These are phyloP conservation scores for Trichomonascus vanleenenianus DNA, from an alignment of 805 yeast genomes.

Conservation along the genomic window DNA sequence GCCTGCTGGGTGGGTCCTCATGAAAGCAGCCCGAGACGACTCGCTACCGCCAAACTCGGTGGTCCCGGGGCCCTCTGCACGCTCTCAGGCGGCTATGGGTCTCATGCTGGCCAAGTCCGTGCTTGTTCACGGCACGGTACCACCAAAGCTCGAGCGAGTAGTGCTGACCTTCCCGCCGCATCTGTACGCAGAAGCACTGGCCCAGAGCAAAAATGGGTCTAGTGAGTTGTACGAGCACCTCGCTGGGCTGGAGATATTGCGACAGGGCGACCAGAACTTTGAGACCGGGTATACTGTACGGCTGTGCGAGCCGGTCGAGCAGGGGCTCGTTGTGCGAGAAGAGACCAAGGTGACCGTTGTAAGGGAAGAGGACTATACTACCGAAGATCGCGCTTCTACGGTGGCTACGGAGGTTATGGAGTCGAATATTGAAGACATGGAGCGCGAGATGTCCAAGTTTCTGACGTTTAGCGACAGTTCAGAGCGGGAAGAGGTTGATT, in stretches of 20 bases:
- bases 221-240: slow-evolving; percentile 16
- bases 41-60: no score
- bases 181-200: slow-evolving; percentile 38
- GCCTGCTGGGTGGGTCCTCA: no score
- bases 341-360: slow-evolving; percentile 49
- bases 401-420: not conserved
- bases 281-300: slow-evolving; percentile 43
- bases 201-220: slow-evolving; percentile 30
- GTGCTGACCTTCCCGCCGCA: slow-evolving; percentile 40
- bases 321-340: slow-evolving; percentile 43
- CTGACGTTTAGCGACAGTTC: slow-evolving; percentile 13
- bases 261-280: slow-evolving; percentile 38
- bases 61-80: no score
- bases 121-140: slow-evolving; percentile 14
- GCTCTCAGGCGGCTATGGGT: not conserved
- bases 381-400: not conserved
- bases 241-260: slow-evolving; percentile 21
- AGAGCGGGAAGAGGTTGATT: not conserved
- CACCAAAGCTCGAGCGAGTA: slow-evolving; percentile 29
- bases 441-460: slow-evolving; percentile 19
- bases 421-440: slow-evolving; percentile 9
- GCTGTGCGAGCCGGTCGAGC: slow-evolving; percentile 67
- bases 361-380: slow-evolving; percentile 19
- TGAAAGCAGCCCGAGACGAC: no score
- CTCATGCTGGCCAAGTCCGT: slow-evolving; percentile 3